These are phyloP conservation scores for Carex sylvatica DNA, from an alignment of 202 grass and related monocot genomes.

Conservation along the genomic window DNA sequence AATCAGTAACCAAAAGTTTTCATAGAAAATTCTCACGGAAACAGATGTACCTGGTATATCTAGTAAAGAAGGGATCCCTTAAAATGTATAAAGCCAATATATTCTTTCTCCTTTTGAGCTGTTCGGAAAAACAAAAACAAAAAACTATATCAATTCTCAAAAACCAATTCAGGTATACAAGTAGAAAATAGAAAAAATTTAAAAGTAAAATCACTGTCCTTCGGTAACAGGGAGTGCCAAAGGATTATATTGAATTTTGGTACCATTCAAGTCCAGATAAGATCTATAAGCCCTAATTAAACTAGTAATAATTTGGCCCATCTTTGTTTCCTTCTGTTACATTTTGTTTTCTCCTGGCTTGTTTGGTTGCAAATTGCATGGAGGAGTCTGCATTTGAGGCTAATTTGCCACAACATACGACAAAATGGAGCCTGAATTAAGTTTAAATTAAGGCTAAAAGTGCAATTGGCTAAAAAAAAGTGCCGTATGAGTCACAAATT, in stretches of 20 bases:
- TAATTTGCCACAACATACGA: not conserved
- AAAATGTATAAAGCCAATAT: conserved; percentile 85
- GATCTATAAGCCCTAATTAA: not conserved
- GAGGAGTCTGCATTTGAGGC: not conserved
- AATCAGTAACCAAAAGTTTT: not conserved
- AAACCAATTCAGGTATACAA: conserved; percentile 8
- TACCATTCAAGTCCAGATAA: not conserved
- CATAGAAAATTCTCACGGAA: not conserved
- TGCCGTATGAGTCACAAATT: not conserved
- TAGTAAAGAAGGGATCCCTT: conserved; percentile 96
- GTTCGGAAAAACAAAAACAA: conserved; percentile 28
- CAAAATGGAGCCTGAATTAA: too few species aligned
- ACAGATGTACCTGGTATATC: conserved; percentile 49
- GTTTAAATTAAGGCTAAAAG: too few species aligned
- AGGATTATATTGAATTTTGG: not conserved
- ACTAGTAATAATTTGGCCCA: not conserved
- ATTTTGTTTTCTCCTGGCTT: not conserved
- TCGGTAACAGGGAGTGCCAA: not conserved
- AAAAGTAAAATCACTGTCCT: not conserved
- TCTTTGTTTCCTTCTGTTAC: not conserved
- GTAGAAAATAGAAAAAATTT: not conserved
- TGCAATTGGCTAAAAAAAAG: not conserved
- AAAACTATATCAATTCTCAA: not conserved
- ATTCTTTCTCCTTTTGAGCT: conserved; percentile 92
- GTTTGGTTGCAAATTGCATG: not conserved